phyloP scores from a whole-genome alignment of 306 rosid species.

The Vicia villosa region DNA sequence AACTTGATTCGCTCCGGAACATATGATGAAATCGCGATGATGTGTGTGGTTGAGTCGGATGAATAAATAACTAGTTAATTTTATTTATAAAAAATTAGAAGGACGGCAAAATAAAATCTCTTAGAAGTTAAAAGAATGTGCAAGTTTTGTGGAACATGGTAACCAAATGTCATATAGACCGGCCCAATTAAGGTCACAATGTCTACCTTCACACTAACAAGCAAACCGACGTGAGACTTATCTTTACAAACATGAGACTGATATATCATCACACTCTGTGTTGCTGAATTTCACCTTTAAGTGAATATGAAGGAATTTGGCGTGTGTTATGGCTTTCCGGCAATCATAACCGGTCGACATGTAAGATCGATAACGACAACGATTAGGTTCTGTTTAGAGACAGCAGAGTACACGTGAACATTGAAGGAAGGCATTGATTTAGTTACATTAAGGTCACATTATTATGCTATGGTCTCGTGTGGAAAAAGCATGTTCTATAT shows the following conservation, averaged over 20 bases:
- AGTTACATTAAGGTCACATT: slow-evolving; percentile 20
- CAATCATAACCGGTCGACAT: slow-evolving; percentile 44
- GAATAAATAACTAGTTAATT: background rate
- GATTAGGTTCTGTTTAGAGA: slow-evolving; percentile 32
- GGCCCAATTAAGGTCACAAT: slow-evolving; percentile 35
- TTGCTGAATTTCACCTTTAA: slow-evolving; percentile 8
- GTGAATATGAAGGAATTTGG: slow-evolving; percentile 16
- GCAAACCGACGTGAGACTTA: slow-evolving; percentile 27
- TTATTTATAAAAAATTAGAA: too few species aligned
- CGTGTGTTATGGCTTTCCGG: slow-evolving; percentile 39
- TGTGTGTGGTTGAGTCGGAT: background rate
- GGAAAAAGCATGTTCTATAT: slow-evolving; percentile 37
- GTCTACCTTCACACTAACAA: slow-evolving; percentile 32
- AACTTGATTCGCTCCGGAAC: too few species aligned
- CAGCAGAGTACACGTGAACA: slow-evolving; percentile 55
- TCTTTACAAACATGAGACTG: slow-evolving; percentile 7
- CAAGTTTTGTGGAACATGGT: too few species aligned
- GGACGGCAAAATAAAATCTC: too few species aligned
- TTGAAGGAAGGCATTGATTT: slow-evolving; percentile 18
- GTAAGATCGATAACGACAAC: slow-evolving; percentile 42
- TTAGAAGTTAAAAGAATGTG: too few species aligned
- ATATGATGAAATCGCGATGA: too few species aligned
- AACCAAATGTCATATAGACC: background rate
- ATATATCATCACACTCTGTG: slow-evolving; percentile 14
- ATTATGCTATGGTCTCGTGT: slow-evolving; percentile 38